Evolutionary conservation across 306 rosid species (phyloP), one percentile per base, ranked within the genome.

Genomic region (Canavalia gladiata): DNA sequence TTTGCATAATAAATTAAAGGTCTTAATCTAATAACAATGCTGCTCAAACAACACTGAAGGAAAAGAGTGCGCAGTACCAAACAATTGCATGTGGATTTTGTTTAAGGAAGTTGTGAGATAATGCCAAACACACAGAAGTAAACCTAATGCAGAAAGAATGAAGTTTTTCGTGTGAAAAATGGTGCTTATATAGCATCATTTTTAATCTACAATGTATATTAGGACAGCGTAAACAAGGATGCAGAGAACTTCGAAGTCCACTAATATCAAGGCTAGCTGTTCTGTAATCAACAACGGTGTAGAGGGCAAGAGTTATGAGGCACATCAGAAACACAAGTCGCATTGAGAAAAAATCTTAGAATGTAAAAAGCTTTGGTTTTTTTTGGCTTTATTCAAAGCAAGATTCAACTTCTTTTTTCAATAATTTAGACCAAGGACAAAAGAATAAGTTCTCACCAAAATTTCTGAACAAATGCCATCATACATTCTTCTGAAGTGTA

Each of bases 391-490:
- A 67, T 72, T 75, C 79, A 57, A 56, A 79, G 84, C 62, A 42
- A 83, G 83, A 72, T 79, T 80, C 65, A 62, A 54, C 82, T 81
- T 84, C 64, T 43, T 29, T 50, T 18, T 80, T 77, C 78, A 88
- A 74, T 49, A 45, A 82, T 54, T 82, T 75, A 74, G 60, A 67
- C 70, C 28, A 67, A 80, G 86, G 63, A 78, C 64, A 68, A 75
- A 68, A 77, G 68, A 82, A 76, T 76, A 74, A 68, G 59, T 72
- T 68, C 68, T 56, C 71, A 62, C 84, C 87, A 86, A 90, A 81
- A 65, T 30, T 76, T 86, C 56, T 56, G 8, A 68, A 86, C 86
- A 68, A 70, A 54, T 45, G 77, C 67, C 68, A 62, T 75, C 55
- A 72, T 78, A 81, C 87, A 88, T 75, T 78, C 75, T 66, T 79